phyloP scores from a whole-genome alignment of 1,284 basidiomycete species.

The Mycena sp. region DNA sequence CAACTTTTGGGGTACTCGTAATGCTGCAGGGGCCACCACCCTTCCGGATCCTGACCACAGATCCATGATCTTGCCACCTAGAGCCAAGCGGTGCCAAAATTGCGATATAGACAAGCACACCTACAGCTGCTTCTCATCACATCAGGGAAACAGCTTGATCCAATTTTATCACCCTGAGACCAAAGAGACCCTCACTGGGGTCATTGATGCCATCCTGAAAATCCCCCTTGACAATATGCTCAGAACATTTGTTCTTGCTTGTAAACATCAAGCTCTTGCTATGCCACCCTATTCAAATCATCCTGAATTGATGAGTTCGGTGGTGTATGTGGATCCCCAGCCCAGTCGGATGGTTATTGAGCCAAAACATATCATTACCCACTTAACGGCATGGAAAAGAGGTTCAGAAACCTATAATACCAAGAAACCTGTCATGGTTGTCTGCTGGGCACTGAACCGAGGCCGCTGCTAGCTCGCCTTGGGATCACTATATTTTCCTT shows the following conservation, averaged over 20 bases:
- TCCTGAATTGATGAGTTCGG: slow-evolving; percentile 18
- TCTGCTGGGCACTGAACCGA: slow-evolving; percentile 34
- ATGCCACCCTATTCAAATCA: slow-evolving; percentile 25
- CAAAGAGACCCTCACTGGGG: slow-evolving; percentile 28
- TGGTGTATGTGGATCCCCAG: slow-evolving; percentile 29
- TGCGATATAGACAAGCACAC: no score
- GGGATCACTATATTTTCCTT: no score
- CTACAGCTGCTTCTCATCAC: no score
- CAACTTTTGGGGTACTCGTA: no score
- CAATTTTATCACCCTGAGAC: slow-evolving; percentile 24
- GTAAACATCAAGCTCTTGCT: slow-evolving; percentile 27
- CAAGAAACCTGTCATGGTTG: slow-evolving; percentile 14
- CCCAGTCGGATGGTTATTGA: slow-evolving; percentile 30
- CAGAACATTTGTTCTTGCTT: slow-evolving; percentile 34
- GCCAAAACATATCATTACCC: slow-evolving; percentile 33
- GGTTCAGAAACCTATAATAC: no score
- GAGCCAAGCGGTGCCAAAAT: no score
- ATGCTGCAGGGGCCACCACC: not conserved
- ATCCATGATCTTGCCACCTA: no score
- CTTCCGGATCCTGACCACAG: slow-evolving; percentile 28
- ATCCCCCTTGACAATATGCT: slow-evolving; percentile 31
- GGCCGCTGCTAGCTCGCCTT: slow-evolving; percentile 15
- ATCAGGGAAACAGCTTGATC: no score
- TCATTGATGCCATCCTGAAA: slow-evolving; percentile 34
- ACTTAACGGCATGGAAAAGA: slow-evolving; percentile 33